Evolutionary conservation across 768 basidiomycete species (phyloP).

Genomic region (Boletus insuetus): DNA sequence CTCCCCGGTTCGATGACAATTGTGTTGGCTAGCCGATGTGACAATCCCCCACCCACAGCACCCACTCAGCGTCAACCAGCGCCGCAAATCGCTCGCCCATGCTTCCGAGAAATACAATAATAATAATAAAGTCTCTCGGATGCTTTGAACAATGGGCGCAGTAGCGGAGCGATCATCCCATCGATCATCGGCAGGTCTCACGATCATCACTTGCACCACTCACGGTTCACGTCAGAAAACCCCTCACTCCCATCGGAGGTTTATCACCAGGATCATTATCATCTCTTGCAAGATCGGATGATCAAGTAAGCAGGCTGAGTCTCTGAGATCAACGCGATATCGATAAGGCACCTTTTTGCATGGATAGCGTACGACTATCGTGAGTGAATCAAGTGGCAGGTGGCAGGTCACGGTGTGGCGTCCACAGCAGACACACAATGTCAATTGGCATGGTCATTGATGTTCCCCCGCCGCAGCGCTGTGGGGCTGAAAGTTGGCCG

Average conservation of each 20-base stretch:
- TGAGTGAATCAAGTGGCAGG: neutral
- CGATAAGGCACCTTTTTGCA: constrained; percentile 8
- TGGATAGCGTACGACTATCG: neutral
- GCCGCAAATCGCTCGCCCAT: neutral
- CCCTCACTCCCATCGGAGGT: constrained; percentile 1
- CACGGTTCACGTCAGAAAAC: neutral
- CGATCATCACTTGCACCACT: neutral
- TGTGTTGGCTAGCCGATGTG: neutral
- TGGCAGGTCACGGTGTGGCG: neutral
- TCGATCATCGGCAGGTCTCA: neutral
- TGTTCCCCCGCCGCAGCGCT: too few relatives aligned
- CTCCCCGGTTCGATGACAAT: neutral
- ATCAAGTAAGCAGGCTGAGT: constrained; percentile 5
- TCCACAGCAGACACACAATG: too few relatives aligned
- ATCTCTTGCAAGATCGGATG: neutral
- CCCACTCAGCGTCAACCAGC: too few relatives aligned
- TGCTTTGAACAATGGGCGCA: neutral
- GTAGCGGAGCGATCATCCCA: neutral
- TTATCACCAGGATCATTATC: neutral
- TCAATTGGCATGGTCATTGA: too few relatives aligned
- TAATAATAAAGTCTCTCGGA: constrained; percentile 2
- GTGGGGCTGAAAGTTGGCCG: too few relatives aligned
- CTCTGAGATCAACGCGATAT: neutral
- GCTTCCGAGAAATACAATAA: neutral
- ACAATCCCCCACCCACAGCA: neutral